phyloP scores from a whole-genome alignment of 768 basidiomycete species.

The Coprinellus aureogranulatus region DNA sequence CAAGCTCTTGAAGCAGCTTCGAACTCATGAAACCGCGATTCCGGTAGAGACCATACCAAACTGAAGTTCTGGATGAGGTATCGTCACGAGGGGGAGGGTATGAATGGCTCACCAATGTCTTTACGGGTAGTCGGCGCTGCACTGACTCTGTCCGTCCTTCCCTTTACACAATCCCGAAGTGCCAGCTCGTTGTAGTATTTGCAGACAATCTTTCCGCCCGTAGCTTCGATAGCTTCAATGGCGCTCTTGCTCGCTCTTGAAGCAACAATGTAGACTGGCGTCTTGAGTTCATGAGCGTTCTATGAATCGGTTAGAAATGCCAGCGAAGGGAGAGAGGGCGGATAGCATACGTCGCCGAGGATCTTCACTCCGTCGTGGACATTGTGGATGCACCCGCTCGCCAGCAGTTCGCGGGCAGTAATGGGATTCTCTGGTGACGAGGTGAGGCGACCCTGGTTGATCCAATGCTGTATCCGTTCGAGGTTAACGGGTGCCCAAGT shows the following conservation, averaged over 20 bases:
- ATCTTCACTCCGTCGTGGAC: conserved; percentile 91
- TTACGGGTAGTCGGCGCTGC: conserved; percentile 84
- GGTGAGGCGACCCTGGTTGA: conserved; percentile 77
- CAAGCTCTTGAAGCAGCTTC: conserved; percentile 50
- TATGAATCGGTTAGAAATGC: conserved; percentile 22
- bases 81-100: background rate
- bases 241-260: conserved; percentile 87
- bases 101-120: conserved; percentile 67
- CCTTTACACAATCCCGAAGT: conserved; percentile 74
- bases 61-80: conserved; percentile 33
- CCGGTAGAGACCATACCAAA: conserved; percentile 72
- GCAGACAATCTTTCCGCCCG: conserved; percentile 82
- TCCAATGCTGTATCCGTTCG: conserved; percentile 86
- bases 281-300: conserved; percentile 66
- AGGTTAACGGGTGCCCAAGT: conserved; percentile 83
- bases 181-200: conserved; percentile 89
- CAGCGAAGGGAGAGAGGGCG: conserved; percentile 18
- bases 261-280: conserved; percentile 75
- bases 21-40: conserved; percentile 77
- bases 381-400: conserved; percentile 85
- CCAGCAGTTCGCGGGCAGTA: conserved; percentile 79
- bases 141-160: conserved; percentile 62
- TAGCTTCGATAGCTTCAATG: conserved; percentile 76
- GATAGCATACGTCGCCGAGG: conserved; percentile 66
- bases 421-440: conserved; percentile 82